Evolutionary conservation across 805 yeast species (phyloP), one percentile per base, ranked within the genome.

Genomic region (Yueomyces sinensis): DNA sequence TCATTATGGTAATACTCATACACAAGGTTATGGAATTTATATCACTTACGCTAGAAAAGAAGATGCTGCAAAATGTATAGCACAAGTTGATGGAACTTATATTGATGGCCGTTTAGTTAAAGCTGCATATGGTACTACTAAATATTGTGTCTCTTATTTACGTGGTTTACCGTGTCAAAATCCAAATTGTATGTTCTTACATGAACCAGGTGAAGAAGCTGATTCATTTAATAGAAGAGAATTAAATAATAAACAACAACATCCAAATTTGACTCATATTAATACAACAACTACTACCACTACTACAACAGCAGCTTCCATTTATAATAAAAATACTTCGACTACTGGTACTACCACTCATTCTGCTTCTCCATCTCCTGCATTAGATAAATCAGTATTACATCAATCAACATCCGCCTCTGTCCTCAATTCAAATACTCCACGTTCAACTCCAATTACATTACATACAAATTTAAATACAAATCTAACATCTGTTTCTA

Each of bases 161-260:
- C 71, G 96, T 46, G 96, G 95, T 27, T 93, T 83, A 55, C 79
- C 91, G 9, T 91, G 99, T 62, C 98, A 95, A 39, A 91, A 91
- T 59, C 97, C 97, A 41, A 84, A 86, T 52, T 91, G 99, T 68
- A 91, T 91, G 98, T 91, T 91, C 51, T 68, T 91, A 49, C 99
- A 91, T 57, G 98, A 91, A 59, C 98, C 98, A 5, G 98, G 99
- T 39, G 99, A 91, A 64, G 98, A 91, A 58, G 97, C 97, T 2
- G 98, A 91, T 50, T 81, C 94, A 9, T 89, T 82, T 61, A 83
- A 94, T 19, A 76, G 95, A 58, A 49, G 54, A 33, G 69, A 63
- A 46, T 47, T 58, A 32, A 56, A 55, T 32, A 45, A 49, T 38
- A 37, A 55, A 40, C 61, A 60, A 43, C 55, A 50, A 40, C 45